Percentiles rank a stretch among this genome's conserved stretches.
Conservation (phyloP, 176 grass and related monocot genomes). For the Zizania latifolia region DNA sequence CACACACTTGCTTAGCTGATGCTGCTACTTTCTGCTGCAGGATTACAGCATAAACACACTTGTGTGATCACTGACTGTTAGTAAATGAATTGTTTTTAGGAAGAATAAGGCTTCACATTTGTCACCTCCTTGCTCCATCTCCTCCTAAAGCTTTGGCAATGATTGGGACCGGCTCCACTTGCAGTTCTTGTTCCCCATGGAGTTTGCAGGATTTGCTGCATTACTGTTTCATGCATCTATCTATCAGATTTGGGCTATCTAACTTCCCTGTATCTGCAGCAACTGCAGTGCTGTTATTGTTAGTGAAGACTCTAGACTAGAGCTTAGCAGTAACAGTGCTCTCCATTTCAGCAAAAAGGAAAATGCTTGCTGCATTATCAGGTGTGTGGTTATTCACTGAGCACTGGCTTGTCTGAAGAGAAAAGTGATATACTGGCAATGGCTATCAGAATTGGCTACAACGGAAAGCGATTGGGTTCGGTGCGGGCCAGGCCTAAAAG, state of each 20-base stretch:
- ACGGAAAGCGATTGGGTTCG: neutral
- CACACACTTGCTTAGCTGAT: neutral
- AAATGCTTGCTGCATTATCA: neutral
- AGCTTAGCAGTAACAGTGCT: neutral
- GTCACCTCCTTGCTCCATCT: slow-evolving; percentile 10
- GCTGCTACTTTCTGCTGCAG: neutral
- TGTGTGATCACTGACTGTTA: neutral
- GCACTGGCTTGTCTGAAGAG: neutral
- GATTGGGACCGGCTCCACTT: slow-evolving; percentile 26
- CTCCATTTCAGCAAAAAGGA: neutral
- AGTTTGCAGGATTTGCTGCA: slow-evolving; percentile 23
- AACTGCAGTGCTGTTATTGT: neutral
- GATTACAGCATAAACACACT: too few relatives aligned
- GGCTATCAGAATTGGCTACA: neutral
- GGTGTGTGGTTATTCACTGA: neutral
- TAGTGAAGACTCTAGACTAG: slow-evolving; percentile 15
- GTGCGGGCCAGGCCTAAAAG: neutral
- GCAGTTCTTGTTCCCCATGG: slow-evolving; percentile 29
- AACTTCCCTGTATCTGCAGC: slow-evolving; percentile 7
- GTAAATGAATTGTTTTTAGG: neutral
- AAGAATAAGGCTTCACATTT: neutral
- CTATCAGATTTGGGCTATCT: neutral
- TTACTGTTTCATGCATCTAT: neutral
- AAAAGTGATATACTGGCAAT: neutral
- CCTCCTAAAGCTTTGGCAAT: slow-evolving; percentile 29